Evolutionary conservation across 2,329 filamentous ascomycete genomes (phyloP).

Genomic region (Fusarium anguioides): DNA sequence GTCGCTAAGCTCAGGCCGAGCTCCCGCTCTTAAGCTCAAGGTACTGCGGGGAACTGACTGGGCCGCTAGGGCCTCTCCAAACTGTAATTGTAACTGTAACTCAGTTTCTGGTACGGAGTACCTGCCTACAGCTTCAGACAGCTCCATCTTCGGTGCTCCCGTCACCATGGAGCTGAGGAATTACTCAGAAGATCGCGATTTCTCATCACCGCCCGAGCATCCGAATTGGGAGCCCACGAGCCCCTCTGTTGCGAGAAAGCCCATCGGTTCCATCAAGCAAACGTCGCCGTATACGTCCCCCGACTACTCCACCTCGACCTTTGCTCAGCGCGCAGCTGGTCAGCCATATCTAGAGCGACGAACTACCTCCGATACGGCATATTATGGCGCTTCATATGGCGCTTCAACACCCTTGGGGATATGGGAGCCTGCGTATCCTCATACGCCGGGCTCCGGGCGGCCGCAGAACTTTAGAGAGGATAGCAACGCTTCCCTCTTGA

Average conservation of each 20-base stretch:
- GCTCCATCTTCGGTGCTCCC: background rate
- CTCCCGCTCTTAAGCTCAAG: slow-evolving; percentile 15
- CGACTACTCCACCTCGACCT: slow-evolving; percentile 18
- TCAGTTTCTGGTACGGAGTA: too few species aligned
- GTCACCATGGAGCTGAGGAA: slow-evolving; percentile 36
- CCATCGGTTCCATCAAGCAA: slow-evolving; percentile 9
- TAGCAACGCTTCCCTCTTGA: slow-evolving; percentile 34
- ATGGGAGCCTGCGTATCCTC: slow-evolving; percentile 22
- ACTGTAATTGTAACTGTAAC: too few species aligned
- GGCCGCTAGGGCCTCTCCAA: slow-evolving; percentile 29
- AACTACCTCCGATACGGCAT: slow-evolving; percentile 21
- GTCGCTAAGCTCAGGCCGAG: background rate
- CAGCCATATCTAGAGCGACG: slow-evolving; percentile 27
- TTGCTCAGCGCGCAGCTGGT: slow-evolving; percentile 17
- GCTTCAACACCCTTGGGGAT: slow-evolving; percentile 32
- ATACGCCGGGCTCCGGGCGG: slow-evolving; percentile 9
- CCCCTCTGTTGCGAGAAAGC: slow-evolving; percentile 34
- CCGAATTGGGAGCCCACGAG: slow-evolving; percentile 32
- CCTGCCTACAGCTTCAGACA: background rate
- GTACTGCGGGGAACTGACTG: slow-evolving; percentile 34
- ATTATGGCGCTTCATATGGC: slow-evolving; percentile 30
- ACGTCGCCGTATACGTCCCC: slow-evolving; percentile 22
- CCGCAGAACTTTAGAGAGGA: slow-evolving; percentile 31
- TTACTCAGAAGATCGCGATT: slow-evolving; percentile 17
- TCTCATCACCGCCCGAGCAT: slow-evolving; percentile 19